Evolutionary conservation across 176 grass and related monocot species (phyloP).

Genomic region (Eleusine indica): DNA sequence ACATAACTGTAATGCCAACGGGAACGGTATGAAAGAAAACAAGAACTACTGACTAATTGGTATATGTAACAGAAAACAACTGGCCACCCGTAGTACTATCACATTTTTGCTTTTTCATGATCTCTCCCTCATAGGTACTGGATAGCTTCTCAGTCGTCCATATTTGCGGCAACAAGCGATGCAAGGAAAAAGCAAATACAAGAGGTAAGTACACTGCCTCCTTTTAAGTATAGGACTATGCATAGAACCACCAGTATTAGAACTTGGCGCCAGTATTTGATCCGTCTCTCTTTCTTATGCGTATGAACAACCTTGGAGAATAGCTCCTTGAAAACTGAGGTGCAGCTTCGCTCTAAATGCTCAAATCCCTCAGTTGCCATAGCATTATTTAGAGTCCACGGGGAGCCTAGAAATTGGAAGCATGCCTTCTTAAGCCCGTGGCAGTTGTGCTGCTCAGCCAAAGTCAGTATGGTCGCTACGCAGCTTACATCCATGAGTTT

Average conservation of each 20-base stretch:
- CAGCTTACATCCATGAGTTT: constrained; percentile 28
- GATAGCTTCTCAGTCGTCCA: no score
- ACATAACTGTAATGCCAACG: no score
- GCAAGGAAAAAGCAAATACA: neutral
- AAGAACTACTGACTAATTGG: no score
- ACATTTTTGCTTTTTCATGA: no score
- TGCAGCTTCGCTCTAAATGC: constrained; percentile 9
- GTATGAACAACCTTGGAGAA: neutral
- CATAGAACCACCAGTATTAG: neutral
- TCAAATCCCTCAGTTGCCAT: constrained; percentile 17
- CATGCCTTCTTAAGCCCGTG: constrained; percentile 29
- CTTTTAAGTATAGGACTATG: neutral
- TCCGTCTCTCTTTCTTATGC: no score
- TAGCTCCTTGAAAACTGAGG: neutral
- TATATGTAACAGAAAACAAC: no score
- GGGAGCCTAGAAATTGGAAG: constrained; percentile 34
- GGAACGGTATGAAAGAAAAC: no score
- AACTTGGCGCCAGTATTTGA: neutral
- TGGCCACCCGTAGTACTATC: no score
- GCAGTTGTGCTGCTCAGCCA: constrained; percentile 46
- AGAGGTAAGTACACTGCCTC: neutral
- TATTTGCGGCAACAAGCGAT: no score
- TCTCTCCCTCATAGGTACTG: no score
- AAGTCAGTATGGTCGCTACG: constrained; percentile 35
- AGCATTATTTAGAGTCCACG: constrained; percentile 14